Base-by-base conservation (phyloP, 768 basidiomycete genomes). In the Mycena rosella region DNA sequence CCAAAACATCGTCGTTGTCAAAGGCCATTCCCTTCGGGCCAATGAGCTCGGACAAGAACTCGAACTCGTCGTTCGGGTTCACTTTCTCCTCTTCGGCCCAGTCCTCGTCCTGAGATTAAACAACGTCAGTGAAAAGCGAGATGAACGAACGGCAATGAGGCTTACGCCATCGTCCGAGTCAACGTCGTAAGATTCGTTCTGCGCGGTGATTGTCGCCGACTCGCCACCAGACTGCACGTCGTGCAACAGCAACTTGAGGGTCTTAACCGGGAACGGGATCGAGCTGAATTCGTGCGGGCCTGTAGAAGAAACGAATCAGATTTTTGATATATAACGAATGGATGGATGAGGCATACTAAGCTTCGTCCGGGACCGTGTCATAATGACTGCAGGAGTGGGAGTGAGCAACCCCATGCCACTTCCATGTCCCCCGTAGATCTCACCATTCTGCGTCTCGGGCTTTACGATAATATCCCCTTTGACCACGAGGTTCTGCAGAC, bases 341-440 rank as follows among this genome's bases (percentile, higher is more conserved):
- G 32, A 34, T 45, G 65, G 55, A 54, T 18, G 44, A 65, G 67
- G 79, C 92, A 78, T 80, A 98, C 96, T 92, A 71, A 84, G 86
- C 82, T 90, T 94, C 56, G 98, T 94, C 74, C 89, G 86, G 34
- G 97, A 97, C 68, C 98, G 89, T 53, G 98, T 99, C 94, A 98
- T 95, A 78, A 99, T 98, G 74, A 95, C 96, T 97, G 76, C 67
- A 65, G 60, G 63, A 63, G 57, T 54, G 64, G 60, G 63, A 63
- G 57, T 54, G 47, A 61, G 60, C 20, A 42, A 70, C 56, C 57
- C 27, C n/a, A 36, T 51, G 38, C 32, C 26, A 45, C 20, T 22
- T 18, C 22, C 45, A 45, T 57, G 38, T 30, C 49, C 51, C 51
- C 48, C 61, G 60, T 30, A 54, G 22, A 42, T 44, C 92, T 84